These are phyloP conservation scores for Boletus rubroflammeus DNA, from an alignment of 768 basidiomycete genomes.

Conservation along the genomic window DNA sequence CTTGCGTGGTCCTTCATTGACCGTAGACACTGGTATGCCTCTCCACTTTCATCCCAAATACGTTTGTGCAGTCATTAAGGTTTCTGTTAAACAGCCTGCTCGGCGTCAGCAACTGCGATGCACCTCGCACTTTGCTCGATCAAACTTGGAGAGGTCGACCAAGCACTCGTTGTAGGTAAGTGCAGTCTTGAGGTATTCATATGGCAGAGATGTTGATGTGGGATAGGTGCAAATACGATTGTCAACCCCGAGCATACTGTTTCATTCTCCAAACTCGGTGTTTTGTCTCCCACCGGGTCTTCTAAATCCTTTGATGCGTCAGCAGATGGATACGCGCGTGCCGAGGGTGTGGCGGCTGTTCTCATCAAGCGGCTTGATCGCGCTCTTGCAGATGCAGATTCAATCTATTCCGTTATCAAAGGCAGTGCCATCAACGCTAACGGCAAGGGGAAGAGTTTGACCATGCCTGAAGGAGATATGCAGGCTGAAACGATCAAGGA, in stretches of 20 bases:
- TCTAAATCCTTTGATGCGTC: slow-evolving; percentile 32
- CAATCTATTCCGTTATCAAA: slow-evolving; percentile 29
- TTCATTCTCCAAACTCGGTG: slow-evolving; percentile 28
- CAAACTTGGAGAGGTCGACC: slow-evolving; percentile 42
- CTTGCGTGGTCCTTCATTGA: slow-evolving; percentile 45
- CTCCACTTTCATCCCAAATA: neutral
- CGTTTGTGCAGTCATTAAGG: neutral
- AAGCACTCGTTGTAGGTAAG: slow-evolving; percentile 40
- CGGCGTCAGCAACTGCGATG: slow-evolving; percentile 43
- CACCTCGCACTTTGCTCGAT: slow-evolving; percentile 48
- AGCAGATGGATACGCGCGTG: slow-evolving; percentile 32
- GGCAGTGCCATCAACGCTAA: slow-evolving; percentile 34
- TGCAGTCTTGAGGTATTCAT: neutral
- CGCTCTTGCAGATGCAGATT: slow-evolving; percentile 30
- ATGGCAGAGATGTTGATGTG: neutral
- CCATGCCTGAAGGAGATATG: slow-evolving; percentile 34
- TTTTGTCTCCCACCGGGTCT: slow-evolving; percentile 35
- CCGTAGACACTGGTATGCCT: slow-evolving; percentile 35
- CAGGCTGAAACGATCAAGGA: slow-evolving; percentile 33
- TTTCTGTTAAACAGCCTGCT: slow-evolving; percentile 32
- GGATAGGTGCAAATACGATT: slow-evolving; percentile 27
- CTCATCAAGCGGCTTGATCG: slow-evolving; percentile 34
- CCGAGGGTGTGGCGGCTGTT: slow-evolving; percentile 30
- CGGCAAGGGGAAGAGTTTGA: slow-evolving; percentile 34
- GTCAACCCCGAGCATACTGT: slow-evolving; percentile 27